Evolutionary conservation across 257 asterid species (phyloP), one percentile per base, ranked within the genome.

Genomic region (Craterostigma plantagineum): DNA sequence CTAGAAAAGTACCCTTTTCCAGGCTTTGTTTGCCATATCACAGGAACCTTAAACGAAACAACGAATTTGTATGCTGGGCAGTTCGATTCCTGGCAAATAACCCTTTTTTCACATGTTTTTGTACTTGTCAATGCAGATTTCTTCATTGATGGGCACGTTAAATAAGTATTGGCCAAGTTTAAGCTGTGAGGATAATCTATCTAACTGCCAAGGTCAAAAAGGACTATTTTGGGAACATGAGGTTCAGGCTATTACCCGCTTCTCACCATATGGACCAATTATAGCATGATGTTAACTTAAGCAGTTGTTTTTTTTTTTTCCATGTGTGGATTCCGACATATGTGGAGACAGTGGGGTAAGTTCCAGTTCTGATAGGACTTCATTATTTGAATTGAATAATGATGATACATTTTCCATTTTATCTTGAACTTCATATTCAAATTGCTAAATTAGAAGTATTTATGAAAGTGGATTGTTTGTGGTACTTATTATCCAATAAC

Each of bases 201-300:
- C 85, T 53, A 70, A 79, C 46, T 87, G 95, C 68, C 79, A 79
- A 57, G 72, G 72, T 30, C 73, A 75, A 42, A 79, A 53, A 49
- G 98, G 95, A 60, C 18, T 72, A 47, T 82, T 87, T 64, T 87
- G 96, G 96, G 96, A 67, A 48, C 96, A 85, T 59, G 96, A 85
- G 94, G 96, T 81, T 55, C 44, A 53, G 56, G 39, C 42, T 44
- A 48, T 50, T 34, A 38, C 53, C 37, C 43, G 45, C 18, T 18
- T n/a, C 23, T 34, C 50, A 33, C 45, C 37, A 62, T 49, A 36
- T 58, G 35, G 23, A 49, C 57, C 43, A 36, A 44, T 23, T 23
- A 33, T 49, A 54, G 33, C 63, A 40, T 46, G 55, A 50, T 58
- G 61, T 77, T 77, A 62, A 76, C 63, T 13, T 43, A 36, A 48